These are phyloP conservation scores for Trypanosoma melophagium DNA, from an alignment of 208 protist genomes.

Conservation along the genomic window DNA sequence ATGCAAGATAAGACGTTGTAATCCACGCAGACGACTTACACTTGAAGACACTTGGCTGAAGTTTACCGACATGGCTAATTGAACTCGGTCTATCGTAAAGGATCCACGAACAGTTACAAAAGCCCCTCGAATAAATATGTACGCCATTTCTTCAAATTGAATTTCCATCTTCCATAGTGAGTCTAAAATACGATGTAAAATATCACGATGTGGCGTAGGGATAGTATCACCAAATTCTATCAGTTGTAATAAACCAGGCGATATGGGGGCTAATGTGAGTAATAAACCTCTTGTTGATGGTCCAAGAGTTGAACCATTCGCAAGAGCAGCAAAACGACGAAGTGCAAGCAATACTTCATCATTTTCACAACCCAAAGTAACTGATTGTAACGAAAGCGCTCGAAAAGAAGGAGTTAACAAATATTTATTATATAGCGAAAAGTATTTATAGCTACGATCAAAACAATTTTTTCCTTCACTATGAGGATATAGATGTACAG, in stretches of 20 bases:
- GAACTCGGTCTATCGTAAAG: conserved; percentile 23
- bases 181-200: conserved; percentile 8
- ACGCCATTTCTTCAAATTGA: conserved; percentile 22
- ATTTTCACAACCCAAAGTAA: background rate
- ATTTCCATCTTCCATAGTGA: conserved; percentile 25
- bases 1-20: conserved; percentile 9
- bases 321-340: conserved; percentile 40
- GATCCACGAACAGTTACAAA: conserved; percentile 12
- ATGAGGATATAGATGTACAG: conserved; percentile 31
- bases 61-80: background rate
- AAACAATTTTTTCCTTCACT: conserved; percentile 26
- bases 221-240: conserved; percentile 12
- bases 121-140: conserved; percentile 30
- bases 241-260: conserved; percentile 50
- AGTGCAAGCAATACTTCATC: conserved; percentile 37
- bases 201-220: background rate
- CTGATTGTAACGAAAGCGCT: conserved; percentile 48
- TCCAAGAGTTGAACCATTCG: conserved; percentile 48
- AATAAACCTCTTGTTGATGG: conserved; percentile 35
- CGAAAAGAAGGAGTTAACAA: conserved; percentile 73
- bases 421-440: conserved; percentile 63
- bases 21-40: conserved; percentile 12
- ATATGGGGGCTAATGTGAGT: conserved; percentile 44
- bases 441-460: conserved; percentile 37
- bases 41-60: background rate